These are phyloP conservation scores for Scheffersomyces lignosus DNA, from an alignment of 805 yeast species.

Conservation along the genomic window DNA sequence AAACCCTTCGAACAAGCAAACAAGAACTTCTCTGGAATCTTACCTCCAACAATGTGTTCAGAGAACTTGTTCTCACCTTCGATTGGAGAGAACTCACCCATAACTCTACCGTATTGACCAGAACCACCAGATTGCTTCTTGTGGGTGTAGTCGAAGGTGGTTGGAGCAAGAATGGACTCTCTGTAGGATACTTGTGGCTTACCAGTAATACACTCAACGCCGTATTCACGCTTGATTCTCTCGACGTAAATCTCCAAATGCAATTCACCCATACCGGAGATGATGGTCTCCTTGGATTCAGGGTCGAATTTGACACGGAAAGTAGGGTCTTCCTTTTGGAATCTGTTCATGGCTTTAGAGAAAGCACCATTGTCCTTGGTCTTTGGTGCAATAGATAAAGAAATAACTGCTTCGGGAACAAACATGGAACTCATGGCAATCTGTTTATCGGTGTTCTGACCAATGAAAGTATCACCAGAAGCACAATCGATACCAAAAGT, in stretches of 20 bases:
- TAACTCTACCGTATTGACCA: constrained; percentile 97
- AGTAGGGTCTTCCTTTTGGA: constrained; percentile 99
- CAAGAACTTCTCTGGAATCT: constrained; percentile 91
- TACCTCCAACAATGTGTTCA: constrained; percentile 93
- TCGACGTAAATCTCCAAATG: constrained; percentile 97
- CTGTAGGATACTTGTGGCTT: constrained; percentile 98
- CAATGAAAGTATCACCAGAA: constrained; percentile 97
- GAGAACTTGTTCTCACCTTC: constrained; percentile 74
- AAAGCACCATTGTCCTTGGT: constrained; percentile 83
- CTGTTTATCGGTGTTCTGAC: constrained; percentile 59
- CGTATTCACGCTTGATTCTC: constrained; percentile 96
- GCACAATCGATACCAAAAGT: constrained; percentile 99
- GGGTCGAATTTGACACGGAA: constrained; percentile 88
- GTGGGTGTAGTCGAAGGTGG: constrained; percentile 89
- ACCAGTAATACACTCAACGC: constrained; percentile 93
- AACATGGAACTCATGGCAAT: constrained; percentile 97
- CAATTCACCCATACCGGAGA: constrained; percentile 98
- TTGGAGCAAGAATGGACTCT: constrained; percentile 76
- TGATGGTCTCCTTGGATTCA: constrained; percentile 91
- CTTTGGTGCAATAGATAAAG: constrained; percentile 86
- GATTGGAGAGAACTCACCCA: constrained; percentile 71
- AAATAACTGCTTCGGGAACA: constrained; percentile 98
- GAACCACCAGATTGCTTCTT: constrained; percentile 99
- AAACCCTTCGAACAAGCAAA: constrained; percentile 95
- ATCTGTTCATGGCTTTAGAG: constrained; percentile 94